Base-by-base conservation (phyloP, 306 rosid species). In the Prunus mume region DNA sequence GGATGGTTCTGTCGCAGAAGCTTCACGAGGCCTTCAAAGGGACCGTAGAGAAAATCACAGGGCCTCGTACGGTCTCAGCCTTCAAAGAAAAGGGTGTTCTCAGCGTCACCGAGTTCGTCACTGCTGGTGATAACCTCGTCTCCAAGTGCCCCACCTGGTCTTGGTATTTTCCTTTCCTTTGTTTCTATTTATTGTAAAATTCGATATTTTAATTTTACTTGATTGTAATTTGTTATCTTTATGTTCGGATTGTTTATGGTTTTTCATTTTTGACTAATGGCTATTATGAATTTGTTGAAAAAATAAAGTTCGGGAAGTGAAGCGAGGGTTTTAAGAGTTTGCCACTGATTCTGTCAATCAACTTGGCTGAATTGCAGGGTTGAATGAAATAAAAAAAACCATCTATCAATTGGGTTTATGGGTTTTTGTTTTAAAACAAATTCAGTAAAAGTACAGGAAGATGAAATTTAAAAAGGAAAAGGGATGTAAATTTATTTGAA, bases 111-210 rank as follows among this genome's bases (percentile, higher is more conserved):
- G 99, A 95, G 83, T 95, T 92, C 84, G 46, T 95, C 67, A 52
- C 72, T 69, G 96, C 99, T 71, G 99, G 99, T 65, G 99, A 95
- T 66, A 95, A 89, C 76, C 99, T 92, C 86, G 99, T 95, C 38
- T 88, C 99, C 82, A 95, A 95, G 81, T 95, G 99, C 84, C 99
- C 97, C 74, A 95, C 99, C 69, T 95, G 99, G 99, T 95, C 99
- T 18, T 95, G 99, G 99, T 95, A 79, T 30, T 73, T 6, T 58
- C 72, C 71, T 49, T 19, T 0, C 34, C 6, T 64, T 30, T 20
- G 15, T 34, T 46, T 12, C 0, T 25, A 0, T 56, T 71, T 76
- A 6, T 3, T 25, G 24, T 45, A 6, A 17, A 60, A 24, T 60
- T 60, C 28, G 13, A 25, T 60, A 22, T 27, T 62, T 9, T 12